These are phyloP conservation scores for Puccinia hordei DNA, from an alignment of 1,284 basidiomycete genomes.

Conservation along the genomic window DNA sequence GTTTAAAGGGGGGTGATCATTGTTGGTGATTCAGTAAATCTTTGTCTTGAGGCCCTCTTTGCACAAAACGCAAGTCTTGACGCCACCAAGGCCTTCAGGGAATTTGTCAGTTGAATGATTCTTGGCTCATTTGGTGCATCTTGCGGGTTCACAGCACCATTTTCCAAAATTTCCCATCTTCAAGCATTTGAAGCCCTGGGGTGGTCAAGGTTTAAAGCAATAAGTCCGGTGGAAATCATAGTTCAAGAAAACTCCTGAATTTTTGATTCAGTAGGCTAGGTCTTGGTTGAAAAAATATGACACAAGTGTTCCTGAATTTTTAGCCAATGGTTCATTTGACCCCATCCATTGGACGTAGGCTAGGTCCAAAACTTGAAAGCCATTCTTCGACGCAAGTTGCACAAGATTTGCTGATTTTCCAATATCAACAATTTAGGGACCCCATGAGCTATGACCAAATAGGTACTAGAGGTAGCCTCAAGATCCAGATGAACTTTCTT, in stretches of 20 bases:
- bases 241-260: background rate
- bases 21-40: too few relatives aligned
- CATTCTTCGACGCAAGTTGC: background rate
- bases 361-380: too few relatives aligned
- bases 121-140: constrained; percentile 26
- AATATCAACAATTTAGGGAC: background rate
- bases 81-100: too few relatives aligned
- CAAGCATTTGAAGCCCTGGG: background rate
- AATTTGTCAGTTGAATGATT: background rate
- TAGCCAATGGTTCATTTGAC: background rate
- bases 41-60: background rate
- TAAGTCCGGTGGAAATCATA: background rate
- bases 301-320: too few relatives aligned
- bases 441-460: constrained; percentile 3
- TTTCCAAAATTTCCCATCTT: too few relatives aligned
- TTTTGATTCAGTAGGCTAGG: background rate
- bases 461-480: too few relatives aligned
- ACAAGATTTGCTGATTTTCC: background rate
- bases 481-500: too few relatives aligned
- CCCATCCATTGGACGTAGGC: background rate
- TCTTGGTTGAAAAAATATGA: background rate
- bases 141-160: too few relatives aligned
- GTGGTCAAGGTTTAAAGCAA: background rate
- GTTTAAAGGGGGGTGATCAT: too few relatives aligned
- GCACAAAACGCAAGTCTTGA: background rate